phyloP scores from a whole-genome alignment of 106 monocot genomes.

The Allium fistulosum region DNA sequence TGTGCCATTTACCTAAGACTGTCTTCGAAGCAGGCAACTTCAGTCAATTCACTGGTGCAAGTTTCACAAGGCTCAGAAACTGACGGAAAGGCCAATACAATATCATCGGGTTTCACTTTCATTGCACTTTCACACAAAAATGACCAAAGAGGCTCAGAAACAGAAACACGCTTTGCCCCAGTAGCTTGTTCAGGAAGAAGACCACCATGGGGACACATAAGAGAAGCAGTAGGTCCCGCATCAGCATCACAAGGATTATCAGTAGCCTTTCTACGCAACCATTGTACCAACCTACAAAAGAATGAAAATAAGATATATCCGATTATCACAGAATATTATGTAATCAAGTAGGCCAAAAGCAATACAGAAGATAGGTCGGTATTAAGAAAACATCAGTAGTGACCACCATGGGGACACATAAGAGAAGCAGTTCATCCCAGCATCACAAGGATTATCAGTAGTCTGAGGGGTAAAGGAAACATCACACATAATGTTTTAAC shows the following conservation, averaged over 20 bases:
- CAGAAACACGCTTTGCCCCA: constrained; percentile 75
- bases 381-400: no score
- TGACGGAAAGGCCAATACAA: constrained; percentile 41
- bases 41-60: constrained; percentile 50
- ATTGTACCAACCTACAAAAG: constrained; percentile 65
- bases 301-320: neutral
- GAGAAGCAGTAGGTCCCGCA: constrained; percentile 79
- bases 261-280: constrained; percentile 77
- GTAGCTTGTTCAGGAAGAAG: constrained; percentile 82
- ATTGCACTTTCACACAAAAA: constrained; percentile 66
- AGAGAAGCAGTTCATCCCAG: constrained; percentile 84
- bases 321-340: neutral
- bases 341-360: neutral
- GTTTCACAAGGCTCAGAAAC: constrained; percentile 57
- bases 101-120: constrained; percentile 42
- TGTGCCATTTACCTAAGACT: constrained; percentile 43
- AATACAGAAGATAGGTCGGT: neutral
- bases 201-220: constrained; percentile 72
- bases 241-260: constrained; percentile 69
- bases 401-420: constrained; percentile 66
- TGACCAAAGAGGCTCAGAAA: constrained; percentile 81
- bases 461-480: constrained; percentile 13
- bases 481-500: no score
- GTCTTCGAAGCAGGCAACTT: constrained; percentile 75
- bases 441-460: constrained; percentile 56